phyloP scores from a whole-genome alignment of 352 stramenopile genomes.

The Pythium scleroteichum region DNA sequence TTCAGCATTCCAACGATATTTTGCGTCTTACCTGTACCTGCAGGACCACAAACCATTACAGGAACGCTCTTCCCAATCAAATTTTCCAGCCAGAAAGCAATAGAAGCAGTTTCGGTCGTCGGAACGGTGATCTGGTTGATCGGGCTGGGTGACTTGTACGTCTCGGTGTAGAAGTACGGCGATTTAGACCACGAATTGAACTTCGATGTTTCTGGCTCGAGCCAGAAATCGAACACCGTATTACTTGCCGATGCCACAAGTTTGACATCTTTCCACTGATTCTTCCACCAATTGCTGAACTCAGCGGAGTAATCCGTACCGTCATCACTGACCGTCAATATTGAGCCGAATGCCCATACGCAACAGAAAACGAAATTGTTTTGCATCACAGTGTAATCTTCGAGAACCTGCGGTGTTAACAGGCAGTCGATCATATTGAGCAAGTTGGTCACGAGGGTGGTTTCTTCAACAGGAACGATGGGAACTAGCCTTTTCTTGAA shows the following conservation, averaged over 20 bases:
- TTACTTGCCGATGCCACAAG: constrained; percentile 91
- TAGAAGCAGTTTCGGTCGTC: constrained; percentile 94
- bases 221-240: constrained; percentile 98
- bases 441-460: constrained; percentile 91
- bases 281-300: constrained; percentile 96
- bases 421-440: constrained; percentile 95
- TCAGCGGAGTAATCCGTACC: constrained; percentile 93
- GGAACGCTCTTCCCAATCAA: constrained; percentile 89
- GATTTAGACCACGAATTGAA: constrained; percentile 96
- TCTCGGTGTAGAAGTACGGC: constrained; percentile 93
- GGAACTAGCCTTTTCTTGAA: constrained; percentile 93
- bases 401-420: constrained; percentile 77
- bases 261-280: constrained; percentile 96
- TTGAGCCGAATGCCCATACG: constrained; percentile 95
- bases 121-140: constrained; percentile 93
- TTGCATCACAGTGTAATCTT: constrained; percentile 80
- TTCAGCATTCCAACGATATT: constrained; percentile 95
- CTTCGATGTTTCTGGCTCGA: constrained; percentile 89
- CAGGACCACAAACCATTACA: constrained; percentile 94
- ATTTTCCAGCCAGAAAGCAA: constrained; percentile 96
- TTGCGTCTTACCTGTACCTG: constrained; percentile 95
- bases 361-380: constrained; percentile 96
- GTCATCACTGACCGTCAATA: constrained; percentile 92
- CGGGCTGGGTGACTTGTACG: constrained; percentile 80
- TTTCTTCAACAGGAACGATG: constrained; percentile 93